Base-by-base conservation (phyloP, 768 basidiomycete genomes). In the Termitomyces sp. region DNA sequence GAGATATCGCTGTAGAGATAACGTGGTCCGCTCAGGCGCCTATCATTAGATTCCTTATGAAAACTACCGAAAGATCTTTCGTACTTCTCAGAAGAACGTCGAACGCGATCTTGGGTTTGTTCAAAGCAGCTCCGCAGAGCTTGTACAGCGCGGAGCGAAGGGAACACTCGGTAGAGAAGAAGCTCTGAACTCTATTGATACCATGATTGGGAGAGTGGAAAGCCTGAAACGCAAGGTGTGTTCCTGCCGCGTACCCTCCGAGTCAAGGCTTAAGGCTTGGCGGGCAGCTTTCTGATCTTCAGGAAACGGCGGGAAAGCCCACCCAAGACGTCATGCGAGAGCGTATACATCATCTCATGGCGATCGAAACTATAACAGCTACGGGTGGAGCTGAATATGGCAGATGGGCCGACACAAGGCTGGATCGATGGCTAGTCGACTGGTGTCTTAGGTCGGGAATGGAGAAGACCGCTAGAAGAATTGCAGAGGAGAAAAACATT, bases 371-470 rank as follows among this genome's bases (percentile, higher is more conserved):
- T 27, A 66, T 89, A 56, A 77, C 81, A 53, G 74, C 69, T 56
- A 67, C 81, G 5, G 80, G 70, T 49, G 76, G 78, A 50, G 76
- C 82, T 4, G 85, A 86, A 49, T 90, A 86, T 70, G 76, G 78
- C 21, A 78, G 84, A 32, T 96, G 92, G 92, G 84, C 88, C 8
- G 86, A 91, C 65, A 85, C 78, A 43, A 77, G 93, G 49, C 74
- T 98, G 12, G 89, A 94, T 66, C 76, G 95, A 60, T 96, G 93
- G 87, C 77, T 98, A 34, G 89, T 96, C 2, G 97, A 99, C 68
- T 96, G 96, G 89, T 82, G 88, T 35, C 75, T 98, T 45, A 79
- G 95, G 54, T 83, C 79, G 37, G 93, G 90, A 32, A 87, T 87
- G 64, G 83, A 87, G 62, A 79, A 82, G 63, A 87, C 92, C 1